These are phyloP conservation scores for Fagus sylvatica DNA, from an alignment of 306 rosid species.

Conservation along the genomic window DNA sequence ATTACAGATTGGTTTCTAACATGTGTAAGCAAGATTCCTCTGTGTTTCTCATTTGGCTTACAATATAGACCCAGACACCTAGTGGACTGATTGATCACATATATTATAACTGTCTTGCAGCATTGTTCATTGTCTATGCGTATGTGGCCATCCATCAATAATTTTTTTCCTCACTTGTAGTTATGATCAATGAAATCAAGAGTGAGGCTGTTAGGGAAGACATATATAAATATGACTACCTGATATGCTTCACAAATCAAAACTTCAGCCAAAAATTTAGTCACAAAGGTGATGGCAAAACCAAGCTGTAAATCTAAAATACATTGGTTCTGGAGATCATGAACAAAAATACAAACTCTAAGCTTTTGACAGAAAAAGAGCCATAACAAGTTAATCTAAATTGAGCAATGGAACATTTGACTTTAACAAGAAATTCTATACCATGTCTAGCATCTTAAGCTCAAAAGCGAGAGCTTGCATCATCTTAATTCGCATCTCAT, in stretches of 20 bases:
- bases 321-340: background rate
- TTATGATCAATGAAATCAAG: background rate
- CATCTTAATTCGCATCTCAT: constrained; percentile 33
- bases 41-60: too few species aligned
- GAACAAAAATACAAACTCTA: background rate
- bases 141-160: background rate
- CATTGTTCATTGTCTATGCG: background rate
- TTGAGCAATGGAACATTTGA: background rate
- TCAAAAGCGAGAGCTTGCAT: background rate
- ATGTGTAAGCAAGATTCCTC: too few species aligned
- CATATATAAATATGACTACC: constrained; percentile 10
- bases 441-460: background rate
- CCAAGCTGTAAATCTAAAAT: background rate
- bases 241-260: background rate
- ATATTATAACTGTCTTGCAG: too few species aligned
- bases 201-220: background rate
- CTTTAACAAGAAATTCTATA: background rate
- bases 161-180: constrained; percentile 4
- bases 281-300: background rate
- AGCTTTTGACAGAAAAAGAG: background rate
- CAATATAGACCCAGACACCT: too few species aligned
- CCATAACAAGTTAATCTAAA: background rate
- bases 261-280: background rate
- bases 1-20: too few species aligned
- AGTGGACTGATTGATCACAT: too few species aligned